These are phyloP conservation scores for Globisporangium iwayamae DNA, from an alignment of 352 stramenopile genomes.

Conservation along the genomic window DNA sequence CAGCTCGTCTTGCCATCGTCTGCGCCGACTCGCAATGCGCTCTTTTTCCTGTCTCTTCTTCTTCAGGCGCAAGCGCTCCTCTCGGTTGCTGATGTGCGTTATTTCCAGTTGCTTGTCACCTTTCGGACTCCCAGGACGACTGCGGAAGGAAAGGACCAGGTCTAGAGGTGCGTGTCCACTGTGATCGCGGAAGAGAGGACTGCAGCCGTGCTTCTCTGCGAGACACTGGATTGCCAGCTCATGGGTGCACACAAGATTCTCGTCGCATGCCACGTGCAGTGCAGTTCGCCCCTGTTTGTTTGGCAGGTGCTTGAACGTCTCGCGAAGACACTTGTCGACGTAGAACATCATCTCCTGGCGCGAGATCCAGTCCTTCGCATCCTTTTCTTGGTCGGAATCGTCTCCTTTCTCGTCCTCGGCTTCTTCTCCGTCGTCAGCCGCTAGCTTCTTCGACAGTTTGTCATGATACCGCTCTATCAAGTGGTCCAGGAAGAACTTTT, in stretches of 20 bases:
- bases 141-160: slow-evolving; percentile 43
- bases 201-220: slow-evolving; percentile 48
- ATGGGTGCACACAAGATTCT: slow-evolving; percentile 80
- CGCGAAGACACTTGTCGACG: slow-evolving; percentile 50
- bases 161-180: slow-evolving; percentile 33
- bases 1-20: slow-evolving; percentile 41
- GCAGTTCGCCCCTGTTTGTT: slow-evolving; percentile 66
- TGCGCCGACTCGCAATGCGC: slow-evolving; percentile 27
- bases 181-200: slow-evolving; percentile 51
- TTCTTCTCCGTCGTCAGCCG: slow-evolving; percentile 25
- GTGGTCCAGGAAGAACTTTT: slow-evolving; percentile 45
- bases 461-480: slow-evolving; percentile 41
- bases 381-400: slow-evolving; percentile 21
- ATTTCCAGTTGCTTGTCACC: slow-evolving; percentile 34
- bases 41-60: slow-evolving; percentile 30
- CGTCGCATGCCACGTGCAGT: slow-evolving; percentile 73
- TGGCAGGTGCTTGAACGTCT: slow-evolving; percentile 56
- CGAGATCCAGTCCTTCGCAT: slow-evolving; percentile 48
- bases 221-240: slow-evolving; percentile 59
- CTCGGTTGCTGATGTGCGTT: slow-evolving; percentile 24
- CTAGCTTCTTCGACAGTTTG: slow-evolving; percentile 21
- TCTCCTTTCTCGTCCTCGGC: slow-evolving; percentile 26
- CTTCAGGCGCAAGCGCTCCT: slow-evolving; percentile 26
- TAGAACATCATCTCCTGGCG: slow-evolving; percentile 53
- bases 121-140: slow-evolving; percentile 55